Conservation (phyloP, 306 rosid species). For the Ormosia semicastrata region DNA sequence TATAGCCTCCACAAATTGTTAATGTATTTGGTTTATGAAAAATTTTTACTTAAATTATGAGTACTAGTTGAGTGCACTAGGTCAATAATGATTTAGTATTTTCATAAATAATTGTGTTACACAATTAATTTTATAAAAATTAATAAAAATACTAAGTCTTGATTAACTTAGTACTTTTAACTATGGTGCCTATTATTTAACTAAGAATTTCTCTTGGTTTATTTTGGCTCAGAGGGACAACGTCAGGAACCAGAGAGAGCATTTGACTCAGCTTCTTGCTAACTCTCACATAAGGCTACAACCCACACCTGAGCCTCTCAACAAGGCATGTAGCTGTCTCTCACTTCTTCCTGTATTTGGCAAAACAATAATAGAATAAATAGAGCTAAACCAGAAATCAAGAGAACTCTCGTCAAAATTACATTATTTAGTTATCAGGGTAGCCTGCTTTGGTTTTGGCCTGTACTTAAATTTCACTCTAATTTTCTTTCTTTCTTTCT, state of each 20-base stretch:
- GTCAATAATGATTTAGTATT: no score
- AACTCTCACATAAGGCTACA: constrained; percentile 78
- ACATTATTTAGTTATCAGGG: neutral
- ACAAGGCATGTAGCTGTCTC: constrained; percentile 55
- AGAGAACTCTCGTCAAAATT: neutral
- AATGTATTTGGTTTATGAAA: constrained; percentile 31
- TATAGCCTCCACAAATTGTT: neutral
- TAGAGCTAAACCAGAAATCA: constrained; percentile 1
- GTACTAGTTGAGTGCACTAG: no score
- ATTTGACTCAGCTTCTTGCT: constrained; percentile 87
- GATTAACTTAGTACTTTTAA: no score
- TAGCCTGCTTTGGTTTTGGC: constrained; percentile 15
- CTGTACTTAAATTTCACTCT: constrained; percentile 11
- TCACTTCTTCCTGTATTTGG: constrained; percentile 8
- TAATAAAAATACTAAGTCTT: no score
- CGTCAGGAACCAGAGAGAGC: constrained; percentile 97
- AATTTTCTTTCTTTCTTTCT: neutral
- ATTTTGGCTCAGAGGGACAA: constrained; percentile 73
- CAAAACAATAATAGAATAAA: neutral
- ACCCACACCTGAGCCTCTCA: constrained; percentile 95
- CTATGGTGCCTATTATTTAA: no score
- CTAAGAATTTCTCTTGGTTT: no score
- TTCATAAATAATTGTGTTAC: no score
- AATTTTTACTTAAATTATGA: no score
- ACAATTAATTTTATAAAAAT: no score